Percentiles rank a stretch among this genome's conserved stretches.
Conservation (phyloP, 768 basidiomycete genomes). For the Royoungia palumana region DNA sequence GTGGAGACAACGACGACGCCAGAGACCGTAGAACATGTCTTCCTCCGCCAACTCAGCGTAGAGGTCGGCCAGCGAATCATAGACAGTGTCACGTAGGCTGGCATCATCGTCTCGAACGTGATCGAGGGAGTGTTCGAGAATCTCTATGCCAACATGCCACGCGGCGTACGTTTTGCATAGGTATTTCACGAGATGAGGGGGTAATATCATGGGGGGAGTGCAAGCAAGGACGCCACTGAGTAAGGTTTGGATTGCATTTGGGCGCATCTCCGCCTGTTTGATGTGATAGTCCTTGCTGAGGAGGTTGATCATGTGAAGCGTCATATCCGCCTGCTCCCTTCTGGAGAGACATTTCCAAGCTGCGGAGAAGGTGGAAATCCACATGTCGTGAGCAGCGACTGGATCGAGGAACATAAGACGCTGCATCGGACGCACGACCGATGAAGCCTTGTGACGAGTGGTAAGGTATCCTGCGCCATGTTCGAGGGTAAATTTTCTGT, state of each 20-base stretch:
- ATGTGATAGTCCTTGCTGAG: constrained; percentile 93
- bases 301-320: constrained; percentile 84
- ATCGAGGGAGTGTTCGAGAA: constrained; percentile 79
- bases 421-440: constrained; percentile 73
- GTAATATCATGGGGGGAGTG: constrained; percentile 80
- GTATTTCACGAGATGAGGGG: constrained; percentile 94
- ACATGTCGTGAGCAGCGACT: constrained; percentile 72
- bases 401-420: constrained; percentile 80
- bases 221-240: constrained; percentile 84
- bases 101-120: constrained; percentile 77
- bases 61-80: constrained; percentile 89
- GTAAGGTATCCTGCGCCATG: constrained; percentile 33
- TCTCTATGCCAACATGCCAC: constrained; percentile 90
- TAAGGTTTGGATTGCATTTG: constrained; percentile 90
- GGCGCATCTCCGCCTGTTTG: constrained; percentile 82
- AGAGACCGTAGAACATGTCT: constrained; percentile 95
- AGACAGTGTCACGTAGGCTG: constrained; percentile 74
- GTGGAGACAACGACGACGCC: constrained; percentile 87
- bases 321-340: constrained; percentile 84
- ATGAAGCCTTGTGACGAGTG: constrained; percentile 44
- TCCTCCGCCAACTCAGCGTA: constrained; percentile 96
- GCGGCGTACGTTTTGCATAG: constrained; percentile 93
- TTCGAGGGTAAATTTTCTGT: constrained; percentile 39
- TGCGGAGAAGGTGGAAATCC: constrained; percentile 85
- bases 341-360: constrained; percentile 83